Conservation (phyloP, 805 yeast genomes). For the Candida dajiaensis region DNA sequence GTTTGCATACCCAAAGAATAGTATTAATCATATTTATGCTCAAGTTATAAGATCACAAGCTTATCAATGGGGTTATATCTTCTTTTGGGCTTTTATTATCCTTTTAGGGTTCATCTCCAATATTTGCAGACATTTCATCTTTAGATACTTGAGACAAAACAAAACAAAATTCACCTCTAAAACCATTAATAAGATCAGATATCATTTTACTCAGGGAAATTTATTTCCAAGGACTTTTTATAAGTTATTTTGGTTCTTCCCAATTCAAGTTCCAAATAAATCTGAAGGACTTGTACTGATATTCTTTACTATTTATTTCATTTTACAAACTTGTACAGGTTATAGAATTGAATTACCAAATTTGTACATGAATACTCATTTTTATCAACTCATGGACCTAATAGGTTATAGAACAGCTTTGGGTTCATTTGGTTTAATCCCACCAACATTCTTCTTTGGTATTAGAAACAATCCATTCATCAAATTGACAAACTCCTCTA, state of each 20-base stretch:
- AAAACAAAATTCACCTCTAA: slow-evolving; percentile 11
- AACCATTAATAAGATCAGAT: slow-evolving; percentile 17
- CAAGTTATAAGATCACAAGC: slow-evolving; percentile 34
- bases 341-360: slow-evolving; percentile 33
- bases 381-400: slow-evolving; percentile 26
- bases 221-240: slow-evolving; percentile 21
- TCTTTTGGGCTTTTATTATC: slow-evolving; percentile 34
- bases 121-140: slow-evolving; percentile 21
- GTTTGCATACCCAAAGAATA: slow-evolving; percentile 27
- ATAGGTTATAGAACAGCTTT: slow-evolving; percentile 53
- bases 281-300: slow-evolving; percentile 26
- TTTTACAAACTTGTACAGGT: slow-evolving; percentile 30
- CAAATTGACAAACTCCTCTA: slow-evolving; percentile 52
- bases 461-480: slow-evolving; percentile 68
- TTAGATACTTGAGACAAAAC: slow-evolving; percentile 20
- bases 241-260: slow-evolving; percentile 18
- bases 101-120: slow-evolving; percentile 27
- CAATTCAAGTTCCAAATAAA: slow-evolving; percentile 27
- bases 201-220: slow-evolving; percentile 24
- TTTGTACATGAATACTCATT: slow-evolving; percentile 28
- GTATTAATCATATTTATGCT: slow-evolving; percentile 32
- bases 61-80: slow-evolving; percentile 41
- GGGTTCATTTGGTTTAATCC: slow-evolving; percentile 46
- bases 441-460: slow-evolving; percentile 57
- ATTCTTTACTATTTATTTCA: slow-evolving; percentile 25